Evolutionary conservation across 257 asterid species (phyloP).

Genomic region (Petrea volubilis): DNA sequence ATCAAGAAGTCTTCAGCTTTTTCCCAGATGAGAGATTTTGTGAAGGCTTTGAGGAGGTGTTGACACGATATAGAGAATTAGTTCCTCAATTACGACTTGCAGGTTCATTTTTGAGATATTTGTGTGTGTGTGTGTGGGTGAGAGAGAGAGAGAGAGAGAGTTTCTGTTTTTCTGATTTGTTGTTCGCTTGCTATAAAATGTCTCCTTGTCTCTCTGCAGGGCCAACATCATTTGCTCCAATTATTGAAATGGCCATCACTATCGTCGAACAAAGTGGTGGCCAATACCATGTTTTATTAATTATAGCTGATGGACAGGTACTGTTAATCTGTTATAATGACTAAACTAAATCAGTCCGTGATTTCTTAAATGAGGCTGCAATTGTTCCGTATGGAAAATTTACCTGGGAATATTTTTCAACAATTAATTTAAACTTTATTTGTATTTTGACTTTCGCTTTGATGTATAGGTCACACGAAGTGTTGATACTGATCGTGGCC

Average conservation of each 20-base stretch:
- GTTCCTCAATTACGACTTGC: conserved; percentile 92
- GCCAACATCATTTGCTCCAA: conserved; percentile 92
- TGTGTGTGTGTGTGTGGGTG: too few species aligned
- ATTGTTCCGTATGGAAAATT: not conserved
- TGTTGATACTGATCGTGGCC: conserved; percentile 74
- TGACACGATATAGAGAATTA: conserved; percentile 79
- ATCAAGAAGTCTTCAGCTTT: conserved; percentile 91
- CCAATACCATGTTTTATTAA: conserved; percentile 85
- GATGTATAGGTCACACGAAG: conserved; percentile 81
- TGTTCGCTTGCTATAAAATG: not conserved
- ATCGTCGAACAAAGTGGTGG: conserved; percentile 92
- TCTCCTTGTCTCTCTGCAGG: conserved; percentile 47
- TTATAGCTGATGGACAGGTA: conserved; percentile 97
- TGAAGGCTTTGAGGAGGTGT: conserved; percentile 91
- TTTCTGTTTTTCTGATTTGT: not conserved
- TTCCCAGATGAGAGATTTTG: conserved; percentile 78
- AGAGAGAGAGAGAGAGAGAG: too few species aligned
- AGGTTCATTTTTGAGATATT: conserved; percentile 38
- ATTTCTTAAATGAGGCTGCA: not conserved
- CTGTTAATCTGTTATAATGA: not conserved
- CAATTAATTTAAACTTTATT: not conserved
- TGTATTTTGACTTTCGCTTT: conserved; percentile 10
- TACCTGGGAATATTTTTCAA: not conserved
- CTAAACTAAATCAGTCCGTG: not conserved
- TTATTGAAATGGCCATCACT: conserved; percentile 85